phyloP scores from a whole-genome alignment of 306 rosid species.

The Ormosia emarginata region DNA sequence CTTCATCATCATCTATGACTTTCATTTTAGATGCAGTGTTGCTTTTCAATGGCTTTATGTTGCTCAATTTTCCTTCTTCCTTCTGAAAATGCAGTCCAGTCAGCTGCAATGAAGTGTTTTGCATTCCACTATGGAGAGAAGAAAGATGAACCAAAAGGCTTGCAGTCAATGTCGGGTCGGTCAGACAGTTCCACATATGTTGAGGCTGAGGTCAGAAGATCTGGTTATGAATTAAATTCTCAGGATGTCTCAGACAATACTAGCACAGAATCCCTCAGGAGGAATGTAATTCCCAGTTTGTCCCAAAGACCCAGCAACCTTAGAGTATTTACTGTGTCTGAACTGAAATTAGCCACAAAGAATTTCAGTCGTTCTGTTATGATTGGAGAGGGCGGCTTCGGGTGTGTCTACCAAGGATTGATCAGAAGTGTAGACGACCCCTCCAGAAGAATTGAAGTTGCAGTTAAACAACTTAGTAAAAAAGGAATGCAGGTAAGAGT shows the following conservation, averaged over 20 bases:
- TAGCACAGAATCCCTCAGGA: slow-evolving; percentile 68
- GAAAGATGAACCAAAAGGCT: slow-evolving; percentile 55
- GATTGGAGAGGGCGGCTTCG: slow-evolving; percentile 98
- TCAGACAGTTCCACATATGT: slow-evolving; percentile 42
- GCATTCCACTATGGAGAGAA: slow-evolving; percentile 51
- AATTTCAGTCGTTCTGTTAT: slow-evolving; percentile 77
- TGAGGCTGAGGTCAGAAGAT: slow-evolving; percentile 56
- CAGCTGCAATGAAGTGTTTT: slow-evolving; percentile 71
- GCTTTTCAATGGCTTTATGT: background rate
- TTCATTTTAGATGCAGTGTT: slow-evolving; percentile 17
- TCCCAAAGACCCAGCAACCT: slow-evolving; percentile 85
- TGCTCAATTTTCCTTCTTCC: slow-evolving; percentile 12
- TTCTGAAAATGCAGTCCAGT: slow-evolving; percentile 29
- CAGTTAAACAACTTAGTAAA: slow-evolving; percentile 88
- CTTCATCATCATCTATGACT: slow-evolving; percentile 5
- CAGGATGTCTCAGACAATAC: slow-evolving; percentile 58
- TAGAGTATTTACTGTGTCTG: slow-evolving; percentile 69
- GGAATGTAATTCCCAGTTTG: slow-evolving; percentile 54
- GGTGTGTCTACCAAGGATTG: slow-evolving; percentile 74
- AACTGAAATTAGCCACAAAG: slow-evolving; percentile 78
- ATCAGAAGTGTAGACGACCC: slow-evolving; percentile 68
- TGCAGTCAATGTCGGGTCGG: slow-evolving; percentile 32
- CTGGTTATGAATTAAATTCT: slow-evolving; percentile 67
- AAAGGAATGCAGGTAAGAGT: slow-evolving; percentile 81
- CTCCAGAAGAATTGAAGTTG: slow-evolving; percentile 66